Percentiles rank a stretch among this genome's conserved stretches.
Conservation (phyloP, 2,329 filamentous ascomycete genomes). For the Sclerotinia trifoliorum region DNA sequence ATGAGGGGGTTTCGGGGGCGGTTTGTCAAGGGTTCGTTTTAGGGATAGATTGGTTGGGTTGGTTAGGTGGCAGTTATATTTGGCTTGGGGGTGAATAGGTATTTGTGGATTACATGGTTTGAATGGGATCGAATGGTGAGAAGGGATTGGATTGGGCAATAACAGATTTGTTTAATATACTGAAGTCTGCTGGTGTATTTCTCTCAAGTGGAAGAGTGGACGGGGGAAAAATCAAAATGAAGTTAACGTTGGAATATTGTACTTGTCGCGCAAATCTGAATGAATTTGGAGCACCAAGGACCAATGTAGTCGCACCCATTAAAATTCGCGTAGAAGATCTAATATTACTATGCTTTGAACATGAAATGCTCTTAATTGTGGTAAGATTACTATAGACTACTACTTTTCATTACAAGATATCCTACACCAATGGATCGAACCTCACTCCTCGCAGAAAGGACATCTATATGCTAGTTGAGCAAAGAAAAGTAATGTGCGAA, state of each 20-base stretch:
- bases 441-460: too few species aligned
- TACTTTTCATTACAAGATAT: too few species aligned
- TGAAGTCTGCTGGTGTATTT: background rate
- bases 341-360: too few species aligned
- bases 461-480: too few species aligned
- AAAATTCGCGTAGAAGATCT: too few species aligned
- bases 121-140: background rate
- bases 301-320: too few species aligned
- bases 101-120: background rate
- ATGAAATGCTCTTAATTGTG: too few species aligned
- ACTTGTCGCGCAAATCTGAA: too few species aligned
- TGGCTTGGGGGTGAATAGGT: background rate
- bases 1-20: background rate
- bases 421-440: too few species aligned
- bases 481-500: too few species aligned
- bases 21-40: background rate
- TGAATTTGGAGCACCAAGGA: too few species aligned
- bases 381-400: too few species aligned
- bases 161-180: background rate
- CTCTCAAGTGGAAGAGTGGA: background rate
- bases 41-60: constrained; percentile 3
- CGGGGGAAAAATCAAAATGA: background rate
- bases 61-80: constrained; percentile 1
- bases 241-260: background rate
- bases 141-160: background rate